These are phyloP conservation scores for Ploettnerulaceae sp. DNA, from an alignment of 2,329 filamentous ascomycete species.

Conservation along the genomic window DNA sequence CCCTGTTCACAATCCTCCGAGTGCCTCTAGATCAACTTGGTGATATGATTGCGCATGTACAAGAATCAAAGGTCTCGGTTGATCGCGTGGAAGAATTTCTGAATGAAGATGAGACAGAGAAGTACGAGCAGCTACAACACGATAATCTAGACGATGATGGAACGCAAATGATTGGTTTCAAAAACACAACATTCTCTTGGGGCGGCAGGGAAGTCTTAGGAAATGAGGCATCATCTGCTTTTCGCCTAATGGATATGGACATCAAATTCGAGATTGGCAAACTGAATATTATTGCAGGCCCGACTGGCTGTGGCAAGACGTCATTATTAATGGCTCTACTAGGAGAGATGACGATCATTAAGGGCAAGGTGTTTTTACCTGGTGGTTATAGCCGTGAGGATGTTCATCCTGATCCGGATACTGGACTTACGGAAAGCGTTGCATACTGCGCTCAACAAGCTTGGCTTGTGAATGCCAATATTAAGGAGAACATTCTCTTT, in stretches of 20 bases:
- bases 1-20: conserved; percentile 88
- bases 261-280: conserved; percentile 79
- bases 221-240: conserved; percentile 63
- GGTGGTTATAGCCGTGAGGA: conserved; percentile 76
- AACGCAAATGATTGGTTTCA: conserved; percentile 75
- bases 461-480: conserved; percentile 93
- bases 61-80: conserved; percentile 94
- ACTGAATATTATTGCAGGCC: conserved; percentile 87
- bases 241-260: conserved; percentile 78
- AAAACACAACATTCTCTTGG: conserved; percentile 84
- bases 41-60: conserved; percentile 97
- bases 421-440: conserved; percentile 82
- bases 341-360: conserved; percentile 87
- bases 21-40: conserved; percentile 93
- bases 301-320: conserved; percentile 93
- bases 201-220: conserved; percentile 61
- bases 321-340: conserved; percentile 93
- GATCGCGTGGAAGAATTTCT: conserved; percentile 95
- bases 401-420: conserved; percentile 73
- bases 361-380: conserved; percentile 78
- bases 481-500: conserved; percentile 95
- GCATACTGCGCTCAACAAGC: conserved; percentile 96
- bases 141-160: conserved; percentile 65
- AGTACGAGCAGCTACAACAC: conserved; percentile 77
- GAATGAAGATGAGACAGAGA: conserved; percentile 90